phyloP scores from a whole-genome alignment of 805 yeast species.

The Zygosaccharomyces siamensis region DNA sequence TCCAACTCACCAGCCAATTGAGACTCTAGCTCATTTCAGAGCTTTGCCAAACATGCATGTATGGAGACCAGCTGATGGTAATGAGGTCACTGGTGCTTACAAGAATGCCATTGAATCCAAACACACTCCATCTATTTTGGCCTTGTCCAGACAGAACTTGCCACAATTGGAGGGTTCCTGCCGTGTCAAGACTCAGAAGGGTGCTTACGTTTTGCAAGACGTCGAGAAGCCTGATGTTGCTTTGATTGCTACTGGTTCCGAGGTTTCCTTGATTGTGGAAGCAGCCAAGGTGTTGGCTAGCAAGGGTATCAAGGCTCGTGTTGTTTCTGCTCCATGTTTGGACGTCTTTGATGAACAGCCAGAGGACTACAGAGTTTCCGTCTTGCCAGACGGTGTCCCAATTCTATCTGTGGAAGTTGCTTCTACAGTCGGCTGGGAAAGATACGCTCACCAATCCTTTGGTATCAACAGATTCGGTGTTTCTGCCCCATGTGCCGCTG shows the following conservation, averaged over 20 bases:
- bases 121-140: conserved; percentile 67
- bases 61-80: conserved; percentile 94
- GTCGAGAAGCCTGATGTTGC: conserved; percentile 62
- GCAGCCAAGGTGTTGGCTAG: conserved; percentile 68
- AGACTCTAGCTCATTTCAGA: conserved; percentile 81
- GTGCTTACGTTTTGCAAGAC: conserved; percentile 79
- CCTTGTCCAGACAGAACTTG: conserved; percentile 79
- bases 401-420: conserved; percentile 90
- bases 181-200: conserved; percentile 85
- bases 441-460: conserved; percentile 93
- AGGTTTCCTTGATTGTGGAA: conserved; percentile 72
- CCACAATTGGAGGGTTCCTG: conserved; percentile 93
- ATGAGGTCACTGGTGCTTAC: conserved; percentile 83
- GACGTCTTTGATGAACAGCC: conserved; percentile 82
- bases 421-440: conserved; percentile 88
- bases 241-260: conserved; percentile 90
- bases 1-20: conserved; percentile 91
- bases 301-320: conserved; percentile 58
- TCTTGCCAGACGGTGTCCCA: conserved; percentile 93
- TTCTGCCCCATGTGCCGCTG: conserved; percentile 81
- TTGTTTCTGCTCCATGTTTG: conserved; percentile 93
- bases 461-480: conserved; percentile 96
- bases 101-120: conserved; percentile 55
- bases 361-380: conserved; percentile 71
- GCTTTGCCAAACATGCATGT: conserved; percentile 77